Percentiles rank a stretch among this genome's conserved stretches.
Evolutionary conservation across 2,329 filamentous ascomycete genomes (phyloP).

Genomic region (Herpomyces periplanetae): DNA sequence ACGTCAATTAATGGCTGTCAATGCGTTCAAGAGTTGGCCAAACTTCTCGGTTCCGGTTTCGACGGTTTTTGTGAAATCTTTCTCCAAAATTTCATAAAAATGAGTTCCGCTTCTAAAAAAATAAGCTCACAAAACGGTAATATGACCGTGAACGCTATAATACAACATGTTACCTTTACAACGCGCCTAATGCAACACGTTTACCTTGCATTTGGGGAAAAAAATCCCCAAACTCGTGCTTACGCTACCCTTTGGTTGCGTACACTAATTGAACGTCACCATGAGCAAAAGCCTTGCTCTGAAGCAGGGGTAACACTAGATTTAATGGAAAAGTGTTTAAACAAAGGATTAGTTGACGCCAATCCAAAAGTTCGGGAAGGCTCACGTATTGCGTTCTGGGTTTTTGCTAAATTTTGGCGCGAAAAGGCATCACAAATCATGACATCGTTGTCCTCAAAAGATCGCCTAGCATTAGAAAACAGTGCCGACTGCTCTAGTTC

Average conservation of each 20-base stretch:
- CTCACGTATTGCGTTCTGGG: slow-evolving; percentile 56
- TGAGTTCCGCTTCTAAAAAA: slow-evolving; percentile 63
- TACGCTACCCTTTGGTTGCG: slow-evolving; percentile 50
- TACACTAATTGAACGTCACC: slow-evolving; percentile 36
- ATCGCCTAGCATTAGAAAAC: slow-evolving; percentile 9
- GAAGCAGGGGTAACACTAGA: slow-evolving; percentile 57
- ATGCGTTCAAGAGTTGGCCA: slow-evolving; percentile 47
- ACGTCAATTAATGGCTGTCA: slow-evolving; percentile 52
- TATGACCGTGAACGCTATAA: slow-evolving; percentile 33
- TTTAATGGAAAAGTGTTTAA: slow-evolving; percentile 47
- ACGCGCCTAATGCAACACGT: slow-evolving; percentile 51
- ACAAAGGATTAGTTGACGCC: slow-evolving; percentile 50
- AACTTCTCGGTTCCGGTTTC: slow-evolving; percentile 30
- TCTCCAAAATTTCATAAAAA: slow-evolving; percentile 55
- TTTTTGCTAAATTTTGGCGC: slow-evolving; percentile 36
- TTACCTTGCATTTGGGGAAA: slow-evolving; percentile 45
- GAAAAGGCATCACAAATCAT: slow-evolving; percentile 19
- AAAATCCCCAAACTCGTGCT: slow-evolving; percentile 51
- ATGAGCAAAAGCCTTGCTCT: slow-evolving; percentile 34
- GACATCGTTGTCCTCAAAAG: slow-evolving; percentile 12
- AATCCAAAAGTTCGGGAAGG: slow-evolving; percentile 65
- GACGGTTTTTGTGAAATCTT: slow-evolving; percentile 67
- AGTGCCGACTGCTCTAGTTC: slow-evolving; percentile 10
- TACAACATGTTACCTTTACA: slow-evolving; percentile 40
- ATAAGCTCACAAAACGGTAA: slow-evolving; percentile 59